A percentile compares a stretch with the other conserved stretches of the same genome.
phyloP scores from a whole-genome alignment of 352 stramenopile species.

The Globisporangium iwayamae region DNA sequence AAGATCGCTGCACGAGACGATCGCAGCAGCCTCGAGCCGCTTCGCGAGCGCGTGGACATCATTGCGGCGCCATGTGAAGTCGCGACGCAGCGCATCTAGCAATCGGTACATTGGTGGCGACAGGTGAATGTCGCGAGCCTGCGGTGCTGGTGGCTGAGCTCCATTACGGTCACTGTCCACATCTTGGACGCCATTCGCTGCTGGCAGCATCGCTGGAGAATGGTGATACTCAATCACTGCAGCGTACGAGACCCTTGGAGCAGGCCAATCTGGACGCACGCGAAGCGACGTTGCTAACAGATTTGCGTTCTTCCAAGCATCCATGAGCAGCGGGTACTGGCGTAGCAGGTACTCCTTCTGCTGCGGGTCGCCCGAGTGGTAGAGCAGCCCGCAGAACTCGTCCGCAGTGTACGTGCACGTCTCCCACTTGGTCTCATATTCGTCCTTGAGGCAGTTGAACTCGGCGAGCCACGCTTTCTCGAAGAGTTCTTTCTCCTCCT shows the following conservation, averaged over 20 bases:
- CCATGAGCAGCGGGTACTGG: constrained; percentile 61
- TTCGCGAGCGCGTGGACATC: constrained; percentile 32
- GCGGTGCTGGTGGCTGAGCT: neutral
- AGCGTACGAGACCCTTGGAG: constrained; percentile 18
- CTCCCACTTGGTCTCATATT: constrained; percentile 53
- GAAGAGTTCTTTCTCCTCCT: constrained; percentile 45
- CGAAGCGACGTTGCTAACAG: constrained; percentile 14
- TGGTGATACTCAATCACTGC: constrained; percentile 18
- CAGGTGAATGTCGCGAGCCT: constrained; percentile 20
- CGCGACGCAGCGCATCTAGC: constrained; percentile 28
- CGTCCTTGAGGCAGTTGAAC: constrained; percentile 43
- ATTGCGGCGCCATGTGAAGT: constrained; percentile 42
- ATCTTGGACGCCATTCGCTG: neutral
- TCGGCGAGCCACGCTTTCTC: constrained; percentile 55
- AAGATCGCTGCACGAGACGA: constrained; percentile 45
- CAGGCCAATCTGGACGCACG: constrained; percentile 41
- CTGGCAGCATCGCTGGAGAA: neutral
- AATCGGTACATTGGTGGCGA: constrained; percentile 24
- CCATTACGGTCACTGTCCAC: neutral
- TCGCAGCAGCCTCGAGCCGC: constrained; percentile 30
- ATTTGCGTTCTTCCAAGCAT: constrained; percentile 39
- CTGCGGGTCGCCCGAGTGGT: constrained; percentile 43
- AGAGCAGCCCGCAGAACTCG: constrained; percentile 65
- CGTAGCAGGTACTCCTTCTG: constrained; percentile 39
- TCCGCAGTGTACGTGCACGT: constrained; percentile 65